Evolutionary conservation across 495 filamentous ascomycete genomes (phyloP).

Genomic region (Neurospora sp.): DNA sequence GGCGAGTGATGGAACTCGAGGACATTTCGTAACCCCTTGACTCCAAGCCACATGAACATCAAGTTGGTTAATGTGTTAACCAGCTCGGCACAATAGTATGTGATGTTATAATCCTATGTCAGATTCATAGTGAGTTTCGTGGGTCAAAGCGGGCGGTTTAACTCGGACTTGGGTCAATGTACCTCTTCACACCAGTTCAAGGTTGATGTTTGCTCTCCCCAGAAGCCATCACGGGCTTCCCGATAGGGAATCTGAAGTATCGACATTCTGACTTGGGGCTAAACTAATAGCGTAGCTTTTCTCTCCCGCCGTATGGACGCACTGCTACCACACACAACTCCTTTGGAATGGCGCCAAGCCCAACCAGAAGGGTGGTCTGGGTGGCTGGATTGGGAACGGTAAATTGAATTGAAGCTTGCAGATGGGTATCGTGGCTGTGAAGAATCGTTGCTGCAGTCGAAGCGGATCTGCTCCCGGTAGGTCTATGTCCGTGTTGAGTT

Average conservation of each 20-base stretch:
- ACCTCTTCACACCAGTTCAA: conserved; percentile 94
- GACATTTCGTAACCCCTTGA: conserved; percentile 64
- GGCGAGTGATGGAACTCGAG: conserved; percentile 56
- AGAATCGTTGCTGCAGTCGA: background rate
- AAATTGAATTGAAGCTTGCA: background rate
- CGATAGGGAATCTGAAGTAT: conserved; percentile 55
- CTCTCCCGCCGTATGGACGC: background rate
- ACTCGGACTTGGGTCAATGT: background rate
- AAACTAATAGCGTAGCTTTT: background rate
- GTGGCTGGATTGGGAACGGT: background rate
- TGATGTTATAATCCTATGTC: conserved; percentile 38
- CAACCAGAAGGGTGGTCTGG: background rate
- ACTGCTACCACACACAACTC: background rate
- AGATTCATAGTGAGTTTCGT: background rate
- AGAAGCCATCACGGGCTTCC: conserved; percentile 57
- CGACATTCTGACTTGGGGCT: background rate
- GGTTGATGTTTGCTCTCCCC: conserved; percentile 80
- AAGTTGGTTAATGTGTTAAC: conserved; percentile 65
- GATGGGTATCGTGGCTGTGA: background rate
- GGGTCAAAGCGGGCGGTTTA: background rate
- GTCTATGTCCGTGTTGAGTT: background rate
- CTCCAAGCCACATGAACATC: conserved; percentile 63
- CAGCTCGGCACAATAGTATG: conserved; percentile 36
- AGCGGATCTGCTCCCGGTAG: background rate
- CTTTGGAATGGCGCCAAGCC: background rate